These are phyloP conservation scores for Biscutella laevigata DNA, from an alignment of 441 rosid genomes.

Conservation along the genomic window DNA sequence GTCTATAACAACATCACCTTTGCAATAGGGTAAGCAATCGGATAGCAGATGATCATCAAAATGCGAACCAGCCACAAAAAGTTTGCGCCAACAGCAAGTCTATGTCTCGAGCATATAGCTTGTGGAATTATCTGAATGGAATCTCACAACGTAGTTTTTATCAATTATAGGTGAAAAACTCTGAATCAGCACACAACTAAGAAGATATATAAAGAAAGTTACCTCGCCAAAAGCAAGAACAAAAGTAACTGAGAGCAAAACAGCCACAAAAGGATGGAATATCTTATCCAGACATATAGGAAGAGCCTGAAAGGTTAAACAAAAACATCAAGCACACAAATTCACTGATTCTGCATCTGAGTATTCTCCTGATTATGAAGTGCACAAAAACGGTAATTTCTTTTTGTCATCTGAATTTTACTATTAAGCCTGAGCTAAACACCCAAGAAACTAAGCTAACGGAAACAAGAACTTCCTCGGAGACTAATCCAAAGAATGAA, in stretches of 20 bases:
- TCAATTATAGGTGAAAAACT: not conserved
- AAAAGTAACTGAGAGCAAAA: slow-evolving; percentile 59
- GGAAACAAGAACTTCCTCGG: too few relatives aligned
- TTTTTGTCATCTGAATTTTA: too few relatives aligned
- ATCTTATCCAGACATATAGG: slow-evolving; percentile 59
- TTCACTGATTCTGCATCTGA: not conserved
- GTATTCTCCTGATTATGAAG: not conserved
- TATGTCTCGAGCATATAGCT: slow-evolving; percentile 59
- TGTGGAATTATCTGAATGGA: slow-evolving; percentile 48
- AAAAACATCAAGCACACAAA: slow-evolving; percentile 1
- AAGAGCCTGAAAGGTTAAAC: slow-evolving; percentile 56
- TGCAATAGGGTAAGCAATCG: slow-evolving; percentile 60
- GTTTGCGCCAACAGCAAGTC: slow-evolving; percentile 55
- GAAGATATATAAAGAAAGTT: slow-evolving; percentile 4
- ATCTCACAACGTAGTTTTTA: slow-evolving; percentile 1
- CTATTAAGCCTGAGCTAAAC: too few relatives aligned
- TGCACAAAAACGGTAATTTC: too few relatives aligned
- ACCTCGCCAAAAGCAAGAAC: slow-evolving; percentile 74
- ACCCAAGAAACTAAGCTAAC: too few relatives aligned
- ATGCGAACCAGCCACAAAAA: slow-evolving; percentile 53
- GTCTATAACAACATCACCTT: slow-evolving; percentile 30
- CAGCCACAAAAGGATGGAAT: slow-evolving; percentile 63
- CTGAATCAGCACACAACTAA: not conserved
- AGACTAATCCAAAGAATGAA: too few relatives aligned
- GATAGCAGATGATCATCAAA: slow-evolving; percentile 53